phyloP scores from a whole-genome alignment of 2,329 filamentous ascomycete genomes.

The Bimuria novae-zelandiae region DNA sequence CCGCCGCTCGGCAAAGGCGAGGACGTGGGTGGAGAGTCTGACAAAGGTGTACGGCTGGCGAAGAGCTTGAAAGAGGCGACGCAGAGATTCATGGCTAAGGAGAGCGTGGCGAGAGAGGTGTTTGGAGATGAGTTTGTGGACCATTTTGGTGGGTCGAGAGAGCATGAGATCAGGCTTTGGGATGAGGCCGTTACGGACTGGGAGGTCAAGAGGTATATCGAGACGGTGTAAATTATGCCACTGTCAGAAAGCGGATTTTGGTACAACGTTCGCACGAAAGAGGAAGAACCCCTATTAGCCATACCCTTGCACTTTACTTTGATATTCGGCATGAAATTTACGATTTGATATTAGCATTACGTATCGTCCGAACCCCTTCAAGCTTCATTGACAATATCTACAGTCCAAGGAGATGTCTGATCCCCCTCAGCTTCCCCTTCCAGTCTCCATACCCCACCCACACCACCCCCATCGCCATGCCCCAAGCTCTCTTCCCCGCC shows the following conservation, averaged over 20 bases:
- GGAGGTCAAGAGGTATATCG: constrained; percentile 61
- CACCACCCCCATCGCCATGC: constrained; percentile 52
- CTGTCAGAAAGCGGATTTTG: too few species aligned
- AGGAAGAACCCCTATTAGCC: too few species aligned
- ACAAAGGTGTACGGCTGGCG: constrained; percentile 77
- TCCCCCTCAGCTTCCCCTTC: constrained; percentile 45
- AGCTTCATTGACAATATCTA: constrained; percentile 3
- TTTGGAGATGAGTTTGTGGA: constrained; percentile 96
- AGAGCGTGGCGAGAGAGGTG: constrained; percentile 88
- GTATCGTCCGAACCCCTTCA: neutral
- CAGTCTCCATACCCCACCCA: constrained; percentile 55
- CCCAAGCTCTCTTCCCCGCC: constrained; percentile 45
- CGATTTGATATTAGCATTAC: constrained; percentile 4
- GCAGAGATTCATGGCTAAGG: constrained; percentile 72
- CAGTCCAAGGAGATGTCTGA: constrained; percentile 46
- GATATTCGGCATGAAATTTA: too few species aligned
- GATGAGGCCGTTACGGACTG: constrained; percentile 97
- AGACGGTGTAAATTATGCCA: constrained; percentile 36
- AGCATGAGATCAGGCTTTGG: constrained; percentile 89
- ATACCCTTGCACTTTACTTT: too few species aligned
- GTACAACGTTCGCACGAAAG: too few species aligned
- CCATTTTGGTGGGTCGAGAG: constrained; percentile 87
- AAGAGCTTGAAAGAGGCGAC: constrained; percentile 87
- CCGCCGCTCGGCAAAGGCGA: constrained; percentile 85
- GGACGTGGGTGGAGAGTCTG: constrained; percentile 72